These are phyloP conservation scores for Mycena olivaceomarginata DNA, from an alignment of 768 basidiomycete species.

Conservation along the genomic window DNA sequence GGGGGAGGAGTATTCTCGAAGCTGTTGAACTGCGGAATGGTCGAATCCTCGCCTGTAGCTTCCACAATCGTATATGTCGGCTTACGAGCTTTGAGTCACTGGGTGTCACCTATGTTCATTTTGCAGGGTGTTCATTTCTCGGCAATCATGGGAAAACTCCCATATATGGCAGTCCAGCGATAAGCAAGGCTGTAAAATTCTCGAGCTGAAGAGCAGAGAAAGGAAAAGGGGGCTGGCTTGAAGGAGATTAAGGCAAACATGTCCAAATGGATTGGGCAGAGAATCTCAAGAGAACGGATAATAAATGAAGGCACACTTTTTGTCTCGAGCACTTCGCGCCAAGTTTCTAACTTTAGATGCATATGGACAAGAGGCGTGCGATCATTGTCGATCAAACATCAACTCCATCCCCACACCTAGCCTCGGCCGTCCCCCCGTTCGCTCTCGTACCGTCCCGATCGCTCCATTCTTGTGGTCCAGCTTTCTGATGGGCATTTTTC, in stretches of 20 bases:
- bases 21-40: slow-evolving; percentile 12
- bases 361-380: slow-evolving; percentile 5
- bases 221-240: too few species aligned
- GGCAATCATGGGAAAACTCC: too few species aligned
- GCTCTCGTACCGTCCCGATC: slow-evolving; percentile 13
- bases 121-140: too few species aligned
- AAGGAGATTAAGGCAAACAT: too few species aligned
- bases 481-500: slow-evolving; percentile 14
- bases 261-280: too few species aligned
- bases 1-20: slow-evolving; percentile 6
- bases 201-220: too few species aligned
- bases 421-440: slow-evolving; percentile 8
- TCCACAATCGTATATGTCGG: slow-evolving; percentile 12
- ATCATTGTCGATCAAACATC: slow-evolving; percentile 11
- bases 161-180: too few species aligned
- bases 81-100: slow-evolving; percentile 13
- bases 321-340: slow-evolving; percentile 10
- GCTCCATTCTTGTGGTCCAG: slow-evolving; percentile 14
- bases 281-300: too few species aligned
- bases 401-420: slow-evolving; percentile 6
- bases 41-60: slow-evolving; percentile 22
- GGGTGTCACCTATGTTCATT: too few species aligned
- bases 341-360: slow-evolving; percentile 23
- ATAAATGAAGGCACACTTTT: not conserved
- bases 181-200: too few species aligned